Evolutionary conservation across 2,329 filamentous ascomycete species (phyloP).

Genomic region (Xylaria sp.): DNA sequence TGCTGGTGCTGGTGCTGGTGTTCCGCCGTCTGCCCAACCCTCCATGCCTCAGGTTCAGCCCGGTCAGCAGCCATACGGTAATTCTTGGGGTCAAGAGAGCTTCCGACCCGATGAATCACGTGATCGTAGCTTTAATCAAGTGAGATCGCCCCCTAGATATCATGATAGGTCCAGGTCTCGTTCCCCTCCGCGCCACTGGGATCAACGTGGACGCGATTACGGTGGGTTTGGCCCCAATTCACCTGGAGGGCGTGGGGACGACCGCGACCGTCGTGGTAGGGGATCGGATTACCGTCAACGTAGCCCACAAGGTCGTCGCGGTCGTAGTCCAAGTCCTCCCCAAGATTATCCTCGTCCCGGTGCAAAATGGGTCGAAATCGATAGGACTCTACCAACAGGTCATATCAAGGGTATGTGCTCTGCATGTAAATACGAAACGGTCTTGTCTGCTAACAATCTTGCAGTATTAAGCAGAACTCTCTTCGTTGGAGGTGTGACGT

Average conservation of each 20-base stretch:
- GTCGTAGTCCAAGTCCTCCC: conserved; percentile 69
- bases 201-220: conserved; percentile 71
- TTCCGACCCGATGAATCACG: conserved; percentile 59
- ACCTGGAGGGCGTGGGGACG: conserved; percentile 68
- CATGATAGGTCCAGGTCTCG: conserved; percentile 78
- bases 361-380: conserved; percentile 81
- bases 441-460: conserved; percentile 30
- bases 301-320: conserved; percentile 77
- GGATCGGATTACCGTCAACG: conserved; percentile 85
- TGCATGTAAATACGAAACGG: neutral
- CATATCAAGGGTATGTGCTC: conserved; percentile 74
- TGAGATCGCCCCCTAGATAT: conserved; percentile 70
- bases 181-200: conserved; percentile 80
- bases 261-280: conserved; percentile 64
- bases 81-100: conserved; percentile 51
- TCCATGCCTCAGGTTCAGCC: conserved; percentile 50
- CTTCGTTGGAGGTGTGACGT: conserved; percentile 95
- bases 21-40: conserved; percentile 42
- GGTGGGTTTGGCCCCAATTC: conserved; percentile 78
- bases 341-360: conserved; percentile 50
- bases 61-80: conserved; percentile 56
- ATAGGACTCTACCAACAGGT: conserved; percentile 76
- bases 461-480: conserved; percentile 89
- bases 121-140: conserved; percentile 67
- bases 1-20: conserved; percentile 45